Base-by-base conservation (phyloP, 192 early-diverging fungal genomes). In the Backusella australiensis region DNA sequence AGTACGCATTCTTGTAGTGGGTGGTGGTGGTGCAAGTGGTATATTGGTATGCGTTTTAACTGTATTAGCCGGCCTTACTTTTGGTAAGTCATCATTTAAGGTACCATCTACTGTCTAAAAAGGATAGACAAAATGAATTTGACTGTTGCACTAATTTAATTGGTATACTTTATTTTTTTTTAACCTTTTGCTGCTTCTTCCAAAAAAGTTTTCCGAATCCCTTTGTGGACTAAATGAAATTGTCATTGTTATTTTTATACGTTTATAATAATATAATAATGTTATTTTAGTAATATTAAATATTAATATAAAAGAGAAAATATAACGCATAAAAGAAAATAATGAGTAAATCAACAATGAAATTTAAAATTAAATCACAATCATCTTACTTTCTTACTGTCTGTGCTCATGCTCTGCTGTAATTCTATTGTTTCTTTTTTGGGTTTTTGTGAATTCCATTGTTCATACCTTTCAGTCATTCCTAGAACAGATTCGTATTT, bases 181-280 rank as follows among this genome's bases (percentile, higher is more conserved):
- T 70, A 34, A 76, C 75, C 65, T 68, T 76, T 41, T 49, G 49
- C 12, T 39, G 32, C 44, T 76, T 76, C 52, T 76, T 76, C 56
- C 56, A 63, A 49, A 76, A 76, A 26, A 76, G 35, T 41, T 70
- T 76, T 38, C 67, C 68, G 4, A 76, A 76, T 35, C 75, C 68
- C 23, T 36, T 63, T 29, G 56, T 63, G 23, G 56, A 63, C 56
- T 63, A 63, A 63, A 56, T 56, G 53, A 26, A 56, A 56, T 56
- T 23, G n/a, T 26, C 19, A 56, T 56, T 56, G 0, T n/a, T 56
- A 12, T 56, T 23, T 3, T 39, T 39, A 39, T 39, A 39, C 11
- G 8, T 39, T 39, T 56, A 21, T 56, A 56, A 21, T 56, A 14
- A 17, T 44, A 44, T 17, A 44, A 6, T 44, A 44, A 44, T 44